A percentile compares a stretch with the other conserved stretches of the same genome.
Conservation (phyloP, 352 stramenopile genomes). For the Pythium chondricola region DNA sequence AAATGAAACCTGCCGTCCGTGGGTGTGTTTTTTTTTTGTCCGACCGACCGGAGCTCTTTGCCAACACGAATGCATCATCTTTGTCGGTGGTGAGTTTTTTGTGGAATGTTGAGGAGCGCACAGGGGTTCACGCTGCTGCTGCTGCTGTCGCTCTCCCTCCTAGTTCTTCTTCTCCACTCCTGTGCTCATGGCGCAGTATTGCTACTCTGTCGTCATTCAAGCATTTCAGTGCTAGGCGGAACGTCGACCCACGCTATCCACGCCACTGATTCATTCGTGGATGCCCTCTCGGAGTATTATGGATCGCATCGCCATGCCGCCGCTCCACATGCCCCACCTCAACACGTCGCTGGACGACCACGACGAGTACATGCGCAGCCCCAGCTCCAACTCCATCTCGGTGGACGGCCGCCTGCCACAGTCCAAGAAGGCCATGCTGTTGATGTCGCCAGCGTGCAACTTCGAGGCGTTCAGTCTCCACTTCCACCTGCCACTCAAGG, state of each 20-base stretch:
- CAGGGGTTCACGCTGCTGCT: not conserved
- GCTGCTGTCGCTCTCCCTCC: not conserved
- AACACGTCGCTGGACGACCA: conserved; percentile 1
- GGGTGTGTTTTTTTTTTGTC: not conserved
- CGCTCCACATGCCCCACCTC: conserved; percentile 9
- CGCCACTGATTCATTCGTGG: not conserved
- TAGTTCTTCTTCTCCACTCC: not conserved
- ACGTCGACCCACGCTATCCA: conserved; percentile 2
- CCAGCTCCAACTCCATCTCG: conserved; percentile 17
- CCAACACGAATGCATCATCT: conserved; percentile 5
- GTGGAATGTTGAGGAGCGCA: conserved; percentile 5
- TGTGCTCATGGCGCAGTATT: not conserved
- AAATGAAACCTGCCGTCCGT: not conserved
- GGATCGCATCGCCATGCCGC: conserved; percentile 7
- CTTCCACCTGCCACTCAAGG: conserved; percentile 53
- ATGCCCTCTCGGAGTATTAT: not conserved
- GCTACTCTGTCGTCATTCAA: conserved; percentile 16
- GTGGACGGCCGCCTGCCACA: conserved; percentile 17
- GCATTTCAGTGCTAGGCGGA: conserved; percentile 22
- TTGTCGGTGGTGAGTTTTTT: conserved; percentile 6
- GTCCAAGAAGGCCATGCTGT: conserved; percentile 41
- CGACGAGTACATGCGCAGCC: conserved; percentile 32
- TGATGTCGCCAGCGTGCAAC: conserved; percentile 47
- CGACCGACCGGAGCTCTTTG: not conserved
- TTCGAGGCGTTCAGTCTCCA: conserved; percentile 41